Evolutionary conservation across 495 filamentous ascomycete species (phyloP).

Genomic region (Bathelium albidoporum): DNA sequence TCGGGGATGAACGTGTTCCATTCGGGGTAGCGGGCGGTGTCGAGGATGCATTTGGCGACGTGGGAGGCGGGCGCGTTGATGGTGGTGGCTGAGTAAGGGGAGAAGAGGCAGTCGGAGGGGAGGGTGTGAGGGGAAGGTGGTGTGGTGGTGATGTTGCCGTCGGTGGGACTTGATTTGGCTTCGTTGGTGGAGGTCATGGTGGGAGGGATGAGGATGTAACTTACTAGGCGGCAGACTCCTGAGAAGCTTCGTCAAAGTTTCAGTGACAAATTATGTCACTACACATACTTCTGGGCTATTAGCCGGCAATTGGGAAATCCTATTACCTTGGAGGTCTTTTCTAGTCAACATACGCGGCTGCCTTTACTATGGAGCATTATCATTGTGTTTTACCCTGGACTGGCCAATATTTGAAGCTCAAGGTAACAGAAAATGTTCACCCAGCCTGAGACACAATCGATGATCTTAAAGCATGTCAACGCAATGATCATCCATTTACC

Average conservation of each 20-base stretch:
- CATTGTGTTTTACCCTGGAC: too few relatives aligned
- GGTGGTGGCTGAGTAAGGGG: neutral
- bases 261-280: too few relatives aligned
- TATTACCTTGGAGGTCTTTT: too few relatives aligned
- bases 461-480: too few relatives aligned
- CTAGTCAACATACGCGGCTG: too few relatives aligned
- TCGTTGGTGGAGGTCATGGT: neutral
- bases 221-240: neutral
- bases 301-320: too few relatives aligned
- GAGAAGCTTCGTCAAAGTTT: neutral
- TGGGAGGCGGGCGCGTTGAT: slow-evolving; percentile 7
- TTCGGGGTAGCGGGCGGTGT: neutral
- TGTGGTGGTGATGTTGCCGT: neutral
- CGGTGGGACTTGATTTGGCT: neutral
- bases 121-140: neutral
- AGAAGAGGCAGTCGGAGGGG: slow-evolving; percentile 5
- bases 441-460: too few relatives aligned
- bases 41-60: slow-evolving; percentile 3
- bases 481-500: too few relatives aligned
- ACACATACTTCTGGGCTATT: too few relatives aligned
- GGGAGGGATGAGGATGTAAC: neutral
- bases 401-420: too few relatives aligned
- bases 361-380: too few relatives aligned
- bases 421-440: too few relatives aligned
- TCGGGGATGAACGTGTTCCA: slow-evolving; percentile 14